Conservation (phyloP, 768 basidiomycete genomes). For the Paxillus ammoniavirescens region DNA sequence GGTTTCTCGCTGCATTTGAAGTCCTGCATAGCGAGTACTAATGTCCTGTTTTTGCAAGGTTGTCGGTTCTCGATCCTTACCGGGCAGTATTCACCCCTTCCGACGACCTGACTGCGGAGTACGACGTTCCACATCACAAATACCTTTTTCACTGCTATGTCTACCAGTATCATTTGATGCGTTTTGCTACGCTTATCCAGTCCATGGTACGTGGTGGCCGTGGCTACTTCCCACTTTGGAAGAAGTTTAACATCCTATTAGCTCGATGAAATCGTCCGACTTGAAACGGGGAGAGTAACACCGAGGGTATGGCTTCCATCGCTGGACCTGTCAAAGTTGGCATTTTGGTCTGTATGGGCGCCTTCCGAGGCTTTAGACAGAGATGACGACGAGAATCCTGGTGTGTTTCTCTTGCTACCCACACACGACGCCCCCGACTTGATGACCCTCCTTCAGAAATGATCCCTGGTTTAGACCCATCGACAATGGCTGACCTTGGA, state of each 20-base stretch:
- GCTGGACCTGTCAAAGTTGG: constrained; percentile 29
- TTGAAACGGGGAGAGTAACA: constrained; percentile 48
- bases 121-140: constrained; percentile 59
- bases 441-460: constrained; percentile 32
- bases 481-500: constrained; percentile 49
- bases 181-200: constrained; percentile 32
- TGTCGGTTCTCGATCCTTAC: constrained; percentile 60
- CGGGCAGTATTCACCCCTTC: constrained; percentile 44
- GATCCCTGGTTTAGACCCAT: constrained; percentile 55
- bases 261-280: constrained; percentile 53
- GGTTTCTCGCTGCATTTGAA: constrained; percentile 37
- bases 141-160: constrained; percentile 74
- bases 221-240: neutral
- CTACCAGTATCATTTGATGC: constrained; percentile 57
- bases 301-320: constrained; percentile 60
- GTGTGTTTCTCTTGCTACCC: constrained; percentile 20
- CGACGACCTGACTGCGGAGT: constrained; percentile 24
- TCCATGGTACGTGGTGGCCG: constrained; percentile 32
- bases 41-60: constrained; percentile 31
- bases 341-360: constrained; percentile 46
- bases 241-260: constrained; percentile 23
- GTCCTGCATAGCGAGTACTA: neutral
- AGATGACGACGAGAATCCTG: constrained; percentile 71
- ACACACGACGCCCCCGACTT: no score
- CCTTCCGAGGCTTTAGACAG: constrained; percentile 41